Evolutionary conservation across 2,329 filamentous ascomycete species (phyloP).

Genomic region (Hymenoscyphus scutula): DNA sequence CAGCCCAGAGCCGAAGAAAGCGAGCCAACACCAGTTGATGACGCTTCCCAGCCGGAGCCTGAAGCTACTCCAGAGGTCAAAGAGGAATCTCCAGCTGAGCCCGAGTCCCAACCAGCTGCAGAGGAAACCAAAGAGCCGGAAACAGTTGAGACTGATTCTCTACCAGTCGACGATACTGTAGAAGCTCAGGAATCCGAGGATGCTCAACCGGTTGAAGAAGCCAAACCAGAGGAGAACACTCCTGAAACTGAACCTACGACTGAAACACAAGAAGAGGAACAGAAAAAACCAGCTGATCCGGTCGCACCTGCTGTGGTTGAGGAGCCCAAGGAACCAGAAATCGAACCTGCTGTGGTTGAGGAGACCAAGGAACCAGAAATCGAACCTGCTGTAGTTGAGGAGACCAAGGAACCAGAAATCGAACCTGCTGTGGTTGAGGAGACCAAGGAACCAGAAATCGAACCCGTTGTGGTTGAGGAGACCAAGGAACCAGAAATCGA

Average conservation of each 20-base stretch:
- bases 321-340: neutral
- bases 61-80: neutral
- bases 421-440: too few species aligned
- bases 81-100: neutral
- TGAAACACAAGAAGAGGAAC: too few species aligned
- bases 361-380: neutral
- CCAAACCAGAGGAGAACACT: too few species aligned
- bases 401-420: neutral
- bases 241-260: too few species aligned
- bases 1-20: neutral
- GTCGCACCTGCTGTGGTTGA: neutral
- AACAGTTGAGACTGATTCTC: too few species aligned
- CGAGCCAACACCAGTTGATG: neutral
- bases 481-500: too few species aligned
- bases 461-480: too few species aligned
- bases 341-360: too few species aligned
- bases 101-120: neutral
- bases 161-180: too few species aligned
- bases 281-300: too few species aligned
- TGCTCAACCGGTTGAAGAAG: neutral
- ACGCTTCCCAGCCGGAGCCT: neutral
- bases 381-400: too few species aligned
- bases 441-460: neutral
- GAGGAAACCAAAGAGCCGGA: conserved; percentile 4
- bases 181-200: neutral